Evolutionary conservation across 176 grass and related monocot genomes (phyloP).

Genomic region (Musa acuminata): DNA sequence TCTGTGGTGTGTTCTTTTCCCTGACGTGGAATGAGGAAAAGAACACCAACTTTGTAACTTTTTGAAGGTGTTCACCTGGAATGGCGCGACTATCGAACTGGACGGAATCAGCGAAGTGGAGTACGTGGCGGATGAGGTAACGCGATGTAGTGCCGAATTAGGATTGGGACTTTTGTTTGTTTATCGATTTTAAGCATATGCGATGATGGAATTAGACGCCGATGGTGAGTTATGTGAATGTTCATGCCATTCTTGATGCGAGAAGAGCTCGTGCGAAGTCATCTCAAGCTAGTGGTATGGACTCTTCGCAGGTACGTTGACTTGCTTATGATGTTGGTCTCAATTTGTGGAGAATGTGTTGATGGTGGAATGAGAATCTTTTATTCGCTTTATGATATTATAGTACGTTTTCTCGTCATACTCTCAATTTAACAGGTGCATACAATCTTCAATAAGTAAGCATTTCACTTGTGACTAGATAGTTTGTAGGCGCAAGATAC

Average conservation of each 20-base stretch:
- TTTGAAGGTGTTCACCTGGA: slow-evolving; percentile 77
- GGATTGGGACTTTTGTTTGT: neutral
- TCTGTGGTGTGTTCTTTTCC: neutral
- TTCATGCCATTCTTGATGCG: slow-evolving; percentile 56
- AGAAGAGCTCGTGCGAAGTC: slow-evolving; percentile 46
- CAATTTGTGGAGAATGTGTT: neutral
- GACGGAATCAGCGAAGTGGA: slow-evolving; percentile 81
- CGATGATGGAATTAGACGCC: slow-evolving; percentile 43
- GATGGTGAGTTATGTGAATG: slow-evolving; percentile 73
- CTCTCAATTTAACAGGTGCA: too few relatives aligned
- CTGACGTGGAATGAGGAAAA: neutral
- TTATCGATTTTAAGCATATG: neutral
- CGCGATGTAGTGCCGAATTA: neutral
- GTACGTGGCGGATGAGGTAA: slow-evolving; percentile 80
- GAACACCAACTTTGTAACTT: neutral
- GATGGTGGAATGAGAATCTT: neutral
- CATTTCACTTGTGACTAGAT: too few relatives aligned
- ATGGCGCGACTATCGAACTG: slow-evolving; percentile 72
- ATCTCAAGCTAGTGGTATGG: slow-evolving; percentile 32
- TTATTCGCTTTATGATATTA: neutral
- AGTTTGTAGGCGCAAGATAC: too few relatives aligned
- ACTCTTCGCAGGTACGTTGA: slow-evolving; percentile 44
- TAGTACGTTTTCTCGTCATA: too few relatives aligned
- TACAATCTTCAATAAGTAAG: too few relatives aligned
- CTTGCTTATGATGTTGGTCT: neutral